Evolutionary conservation across 169 alveolate species (phyloP).

Genomic region (Cryptosporidium bovis): DNA sequence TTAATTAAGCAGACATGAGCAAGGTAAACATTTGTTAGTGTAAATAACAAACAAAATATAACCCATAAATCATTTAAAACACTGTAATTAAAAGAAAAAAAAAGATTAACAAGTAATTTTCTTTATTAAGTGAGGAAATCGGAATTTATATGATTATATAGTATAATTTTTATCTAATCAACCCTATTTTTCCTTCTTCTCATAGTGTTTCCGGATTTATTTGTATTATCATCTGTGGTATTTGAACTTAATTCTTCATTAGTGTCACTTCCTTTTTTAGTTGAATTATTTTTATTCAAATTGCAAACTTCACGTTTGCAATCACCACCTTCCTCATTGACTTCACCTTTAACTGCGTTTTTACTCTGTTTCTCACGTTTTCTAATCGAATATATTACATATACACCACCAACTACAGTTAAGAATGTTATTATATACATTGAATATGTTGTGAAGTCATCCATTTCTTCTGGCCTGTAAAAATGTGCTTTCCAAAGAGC

Average conservation of each 20-base stretch:
- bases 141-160: not conserved
- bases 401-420: constrained; percentile 48
- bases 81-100: too few species aligned
- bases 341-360: not conserved
- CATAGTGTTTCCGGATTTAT: not conserved
- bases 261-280: constrained; percentile 11
- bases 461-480: constrained; percentile 74
- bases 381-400: constrained; percentile 49
- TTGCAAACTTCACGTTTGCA: too few species aligned
- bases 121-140: not conserved
- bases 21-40: too few species aligned
- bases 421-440: constrained; percentile 66
- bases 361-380: constrained; percentile 40
- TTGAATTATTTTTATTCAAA: not conserved
- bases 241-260: not conserved
- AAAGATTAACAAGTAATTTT: too few species aligned
- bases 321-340: not conserved
- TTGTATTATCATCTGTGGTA: constrained; percentile 8
- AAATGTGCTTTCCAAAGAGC: constrained; percentile 72
- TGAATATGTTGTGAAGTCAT: constrained; percentile 61
- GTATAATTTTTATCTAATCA: constrained; percentile 13
- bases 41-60: too few species aligned
- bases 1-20: not conserved
- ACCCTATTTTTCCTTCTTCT: constrained; percentile 67
- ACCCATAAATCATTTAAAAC: too few species aligned